These are phyloP conservation scores for Dothideomycetes sp. DNA, from an alignment of 2,329 filamentous ascomycete genomes.

Conservation along the genomic window DNA sequence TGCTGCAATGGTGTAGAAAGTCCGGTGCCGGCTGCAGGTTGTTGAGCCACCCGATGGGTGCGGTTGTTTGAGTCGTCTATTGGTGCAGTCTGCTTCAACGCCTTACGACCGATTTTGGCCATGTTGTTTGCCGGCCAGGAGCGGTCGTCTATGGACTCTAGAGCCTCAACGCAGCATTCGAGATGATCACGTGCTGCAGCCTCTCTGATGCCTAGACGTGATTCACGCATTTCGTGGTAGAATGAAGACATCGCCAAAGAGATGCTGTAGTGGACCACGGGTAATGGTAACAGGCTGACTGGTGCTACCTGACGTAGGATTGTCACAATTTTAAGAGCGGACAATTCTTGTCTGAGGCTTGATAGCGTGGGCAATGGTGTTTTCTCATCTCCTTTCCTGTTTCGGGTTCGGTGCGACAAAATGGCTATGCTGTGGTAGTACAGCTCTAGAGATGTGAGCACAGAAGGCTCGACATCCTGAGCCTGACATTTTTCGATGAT, in stretches of 20 bases:
- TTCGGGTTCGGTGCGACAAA: slow-evolving; percentile 44
- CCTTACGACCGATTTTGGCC: slow-evolving; percentile 14
- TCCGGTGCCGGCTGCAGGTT: too few relatives aligned
- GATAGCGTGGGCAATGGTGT: slow-evolving; percentile 36
- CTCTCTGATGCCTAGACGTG: slow-evolving; percentile 8
- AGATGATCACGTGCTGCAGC: slow-evolving; percentile 15
- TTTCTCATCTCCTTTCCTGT: slow-evolving; percentile 29
- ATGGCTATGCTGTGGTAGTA: slow-evolving; percentile 51
- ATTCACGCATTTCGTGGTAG: slow-evolving; percentile 45
- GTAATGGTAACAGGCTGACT: slow-evolving; percentile 41
- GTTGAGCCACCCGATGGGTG: too few relatives aligned
- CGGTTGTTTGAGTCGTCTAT: too few relatives aligned
- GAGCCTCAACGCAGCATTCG: slow-evolving; percentile 12
- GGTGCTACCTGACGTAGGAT: slow-evolving; percentile 40
- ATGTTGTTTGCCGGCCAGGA: slow-evolving; percentile 14
- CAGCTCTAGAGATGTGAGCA: slow-evolving; percentile 42
- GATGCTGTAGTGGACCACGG: slow-evolving; percentile 48
- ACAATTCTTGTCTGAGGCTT: slow-evolving; percentile 45
- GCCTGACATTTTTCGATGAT: slow-evolving; percentile 31
- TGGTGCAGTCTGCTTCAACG: slow-evolving; percentile 13
- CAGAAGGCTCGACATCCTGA: slow-evolving; percentile 30
- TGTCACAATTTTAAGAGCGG: slow-evolving; percentile 45
- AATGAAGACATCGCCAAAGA: slow-evolving; percentile 47
- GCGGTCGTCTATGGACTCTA: slow-evolving; percentile 12
- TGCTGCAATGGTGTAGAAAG: too few relatives aligned